Evolutionary conservation across 176 grass and related monocot genomes (phyloP), one percentile per base, ranked within the genome.

Genomic region (Raddia guianensis): DNA sequence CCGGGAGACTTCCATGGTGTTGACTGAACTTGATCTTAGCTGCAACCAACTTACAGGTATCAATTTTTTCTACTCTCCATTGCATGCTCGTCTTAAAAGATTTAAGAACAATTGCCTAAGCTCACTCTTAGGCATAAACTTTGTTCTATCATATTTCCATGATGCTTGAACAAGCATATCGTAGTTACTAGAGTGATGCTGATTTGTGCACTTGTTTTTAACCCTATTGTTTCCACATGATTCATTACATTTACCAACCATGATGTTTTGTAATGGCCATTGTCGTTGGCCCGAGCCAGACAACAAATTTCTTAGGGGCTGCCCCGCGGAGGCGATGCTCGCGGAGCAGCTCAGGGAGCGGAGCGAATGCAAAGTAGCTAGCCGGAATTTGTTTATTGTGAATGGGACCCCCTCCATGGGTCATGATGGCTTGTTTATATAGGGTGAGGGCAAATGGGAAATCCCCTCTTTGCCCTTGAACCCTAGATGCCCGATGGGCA

Each of bases 31-130:
- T 71, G 95, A 98, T 63, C 81, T 94, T 27, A 98, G 95, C 84
- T 86, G 87, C 82, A 98, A 98, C 78, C 88, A 93, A 77, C 90
- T 98, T 63, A 84, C 84, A 89, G 95, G 95, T 98, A 77, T 64
- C 62, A 80, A 10, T 7, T 7, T 85, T 59, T 61, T 7, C 50
- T 66, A 70, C 65, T 48, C 49, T 19, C 49, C 60, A 7, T 62
- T 34, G 27, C 59, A 59, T 66, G 43, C 18, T 49, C 20, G 10
- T 54, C 14, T 70, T 64, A 44, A 80, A 53, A 72, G 27, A 60
- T 60, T 60, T 60, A 60, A 60, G 68, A 52, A 27, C 27, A 46
- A 66, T 80, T 59, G 12, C 61, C 74, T 74, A 7, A 59, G 51
- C 62, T 86, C 5, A 74, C 16, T 8, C 0, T 61, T 74, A 48